phyloP scores from a whole-genome alignment of 495 filamentous ascomycete species.

The Sordaria brevicollis region DNA sequence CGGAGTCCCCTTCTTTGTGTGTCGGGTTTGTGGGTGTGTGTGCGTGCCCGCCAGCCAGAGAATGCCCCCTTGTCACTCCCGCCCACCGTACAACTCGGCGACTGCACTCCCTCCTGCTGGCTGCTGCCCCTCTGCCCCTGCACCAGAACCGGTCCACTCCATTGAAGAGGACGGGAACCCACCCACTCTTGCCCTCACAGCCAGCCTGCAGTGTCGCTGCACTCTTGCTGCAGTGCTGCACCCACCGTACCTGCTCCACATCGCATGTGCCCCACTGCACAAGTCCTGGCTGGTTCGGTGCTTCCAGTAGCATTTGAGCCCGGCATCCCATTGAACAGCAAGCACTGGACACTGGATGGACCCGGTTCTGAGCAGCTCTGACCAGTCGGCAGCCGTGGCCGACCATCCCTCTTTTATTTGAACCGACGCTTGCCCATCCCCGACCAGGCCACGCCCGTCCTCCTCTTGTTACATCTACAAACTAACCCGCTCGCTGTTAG shows the following conservation, averaged over 20 bases:
- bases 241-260: background rate
- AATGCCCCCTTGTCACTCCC: background rate
- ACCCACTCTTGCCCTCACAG: background rate
- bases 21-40: too few relatives aligned
- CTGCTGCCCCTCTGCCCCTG: too few relatives aligned
- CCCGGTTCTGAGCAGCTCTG: background rate
- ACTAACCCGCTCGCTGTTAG: conserved; percentile 20
- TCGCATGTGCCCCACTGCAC: background rate
- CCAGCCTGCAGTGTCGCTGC: background rate
- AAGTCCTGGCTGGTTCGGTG: background rate
- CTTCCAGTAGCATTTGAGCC: background rate
- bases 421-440: conserved; percentile 20
- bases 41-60: too few relatives aligned
- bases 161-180: too few relatives aligned
- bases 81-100: background rate
- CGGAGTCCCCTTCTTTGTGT: background rate
- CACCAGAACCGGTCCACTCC: background rate
- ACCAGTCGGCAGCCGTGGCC: background rate
- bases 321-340: background rate
- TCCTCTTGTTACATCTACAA: background rate
- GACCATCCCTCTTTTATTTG: conserved; percentile 21
- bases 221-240: background rate
- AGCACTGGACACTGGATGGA: background rate
- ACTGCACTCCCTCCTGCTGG: too few relatives aligned
- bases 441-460: conserved; percentile 13